These are phyloP conservation scores for Tricharina praecox DNA, from an alignment of 495 filamentous ascomycete genomes.

Conservation along the genomic window DNA sequence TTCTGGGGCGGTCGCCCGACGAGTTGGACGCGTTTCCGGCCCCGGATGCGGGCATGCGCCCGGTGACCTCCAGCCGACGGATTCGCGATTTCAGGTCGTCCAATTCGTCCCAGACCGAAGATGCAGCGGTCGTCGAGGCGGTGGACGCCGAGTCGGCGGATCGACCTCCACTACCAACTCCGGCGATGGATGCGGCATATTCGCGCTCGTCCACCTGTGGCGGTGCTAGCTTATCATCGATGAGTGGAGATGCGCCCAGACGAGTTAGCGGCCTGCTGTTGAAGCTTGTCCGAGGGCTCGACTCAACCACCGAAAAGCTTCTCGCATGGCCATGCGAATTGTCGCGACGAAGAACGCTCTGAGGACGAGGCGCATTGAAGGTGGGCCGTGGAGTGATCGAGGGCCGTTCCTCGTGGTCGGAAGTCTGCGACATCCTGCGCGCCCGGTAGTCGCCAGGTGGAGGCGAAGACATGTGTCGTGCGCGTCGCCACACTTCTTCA, in stretches of 20 bases:
- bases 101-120: constrained; percentile 93
- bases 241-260: constrained; percentile 14
- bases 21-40: constrained; percentile 47
- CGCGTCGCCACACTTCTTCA: constrained; percentile 5
- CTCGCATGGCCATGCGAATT: constrained; percentile 19
- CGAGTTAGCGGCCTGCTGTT: constrained; percentile 13
- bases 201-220: not conserved
- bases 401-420: constrained; percentile 10
- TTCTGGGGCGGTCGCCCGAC: constrained; percentile 66
- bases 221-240: constrained; percentile 5
- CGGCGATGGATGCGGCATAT: not conserved
- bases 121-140: constrained; percentile 68
- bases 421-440: constrained; percentile 21
- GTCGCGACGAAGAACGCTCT: constrained; percentile 21
- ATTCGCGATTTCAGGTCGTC: constrained; percentile 93
- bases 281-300: constrained; percentile 11
- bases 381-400: constrained; percentile 19
- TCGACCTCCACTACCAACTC: not conserved
- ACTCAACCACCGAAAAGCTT: constrained; percentile 20
- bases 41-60: constrained; percentile 50
- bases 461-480: constrained; percentile 6
- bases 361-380: constrained; percentile 15
- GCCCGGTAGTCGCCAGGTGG: constrained; percentile 17
- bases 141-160: constrained; percentile 62
- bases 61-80: constrained; percentile 75